These are phyloP conservation scores for Colletotrichum scovillei DNA, from an alignment of 2,329 filamentous ascomycete species.

Conservation along the genomic window DNA sequence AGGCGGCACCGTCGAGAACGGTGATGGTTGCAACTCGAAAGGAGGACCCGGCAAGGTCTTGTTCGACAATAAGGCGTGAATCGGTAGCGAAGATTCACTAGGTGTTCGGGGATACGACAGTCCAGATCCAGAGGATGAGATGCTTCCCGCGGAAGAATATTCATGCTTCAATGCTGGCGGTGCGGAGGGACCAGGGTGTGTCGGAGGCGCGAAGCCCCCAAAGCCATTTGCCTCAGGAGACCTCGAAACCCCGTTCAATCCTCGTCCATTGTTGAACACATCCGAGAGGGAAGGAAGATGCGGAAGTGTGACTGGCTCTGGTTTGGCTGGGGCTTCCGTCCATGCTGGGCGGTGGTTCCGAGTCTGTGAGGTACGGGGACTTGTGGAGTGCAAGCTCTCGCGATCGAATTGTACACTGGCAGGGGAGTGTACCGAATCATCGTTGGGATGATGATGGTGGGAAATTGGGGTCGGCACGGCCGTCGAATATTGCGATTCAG, in stretches of 20 bases:
- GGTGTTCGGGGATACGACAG: slow-evolving; percentile 53
- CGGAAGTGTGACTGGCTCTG: slow-evolving; percentile 41
- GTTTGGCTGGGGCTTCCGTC: slow-evolving; percentile 11
- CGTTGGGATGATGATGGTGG: slow-evolving; percentile 50
- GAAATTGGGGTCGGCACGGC: slow-evolving; percentile 47
- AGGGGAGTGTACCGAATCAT: slow-evolving; percentile 59
- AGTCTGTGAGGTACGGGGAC: slow-evolving; percentile 18
- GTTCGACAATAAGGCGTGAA: slow-evolving; percentile 63
- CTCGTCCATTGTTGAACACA: slow-evolving; percentile 53
- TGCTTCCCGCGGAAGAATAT: slow-evolving; percentile 57
- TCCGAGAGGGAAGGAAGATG: slow-evolving; percentile 60
- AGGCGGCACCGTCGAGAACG: slow-evolving; percentile 24
- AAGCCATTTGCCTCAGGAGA: slow-evolving; percentile 28
- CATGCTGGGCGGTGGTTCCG: slow-evolving; percentile 33
- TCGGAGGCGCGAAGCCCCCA: slow-evolving; percentile 7
- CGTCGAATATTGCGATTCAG: slow-evolving; percentile 58
- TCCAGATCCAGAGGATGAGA: slow-evolving; percentile 50
- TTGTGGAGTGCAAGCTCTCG: slow-evolving; percentile 33
- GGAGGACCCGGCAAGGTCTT: slow-evolving; percentile 43
- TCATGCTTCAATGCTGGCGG: slow-evolving; percentile 58
- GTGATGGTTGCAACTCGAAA: slow-evolving; percentile 35
- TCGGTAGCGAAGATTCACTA: slow-evolving; percentile 63
- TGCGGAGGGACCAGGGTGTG: slow-evolving; percentile 16
- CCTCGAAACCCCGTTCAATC: slow-evolving; percentile 36
- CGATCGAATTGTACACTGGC: slow-evolving; percentile 50